These are phyloP conservation scores for Suillus alpinus DNA, from an alignment of 768 basidiomycete genomes.

Conservation along the genomic window DNA sequence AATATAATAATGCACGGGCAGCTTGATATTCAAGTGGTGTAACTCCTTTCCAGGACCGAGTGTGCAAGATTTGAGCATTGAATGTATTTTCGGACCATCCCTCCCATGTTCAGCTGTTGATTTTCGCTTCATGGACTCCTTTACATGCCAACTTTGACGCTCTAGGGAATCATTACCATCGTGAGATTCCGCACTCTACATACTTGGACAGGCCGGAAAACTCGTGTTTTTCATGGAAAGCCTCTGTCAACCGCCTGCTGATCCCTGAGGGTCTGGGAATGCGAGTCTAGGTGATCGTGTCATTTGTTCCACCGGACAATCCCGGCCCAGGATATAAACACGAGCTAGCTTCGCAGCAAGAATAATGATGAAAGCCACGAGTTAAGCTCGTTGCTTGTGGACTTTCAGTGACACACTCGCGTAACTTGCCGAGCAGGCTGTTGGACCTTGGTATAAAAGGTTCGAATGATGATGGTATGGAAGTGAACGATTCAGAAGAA, in stretches of 20 bases:
- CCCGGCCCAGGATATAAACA: neutral
- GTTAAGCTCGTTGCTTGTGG: neutral
- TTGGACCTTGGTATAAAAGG: slow-evolving; percentile 5
- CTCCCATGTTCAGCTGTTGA: neutral
- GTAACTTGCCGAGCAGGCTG: neutral
- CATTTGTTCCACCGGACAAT: neutral
- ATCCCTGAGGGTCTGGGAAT: neutral
- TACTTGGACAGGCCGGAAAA: neutral
- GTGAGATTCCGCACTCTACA: neutral
- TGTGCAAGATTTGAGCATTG: neutral
- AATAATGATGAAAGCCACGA: neutral
- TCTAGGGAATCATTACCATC: neutral
- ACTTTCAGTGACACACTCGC: neutral
- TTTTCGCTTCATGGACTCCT: neutral
- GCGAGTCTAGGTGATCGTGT: neutral
- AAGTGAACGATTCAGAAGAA: neutral
- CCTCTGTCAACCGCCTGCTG: neutral
- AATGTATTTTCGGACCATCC: neutral
- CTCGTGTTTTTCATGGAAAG: neutral
- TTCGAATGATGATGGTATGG: neutral
- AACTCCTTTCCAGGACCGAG: neutral
- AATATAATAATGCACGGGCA: neutral
- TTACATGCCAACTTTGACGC: neutral
- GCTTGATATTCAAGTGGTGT: neutral
- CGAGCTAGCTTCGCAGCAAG: neutral